A percentile compares a stretch with the other conserved stretches of the same genome.
Conservation (phyloP, 495 filamentous ascomycete genomes). For the Penicillium tannophilum region DNA sequence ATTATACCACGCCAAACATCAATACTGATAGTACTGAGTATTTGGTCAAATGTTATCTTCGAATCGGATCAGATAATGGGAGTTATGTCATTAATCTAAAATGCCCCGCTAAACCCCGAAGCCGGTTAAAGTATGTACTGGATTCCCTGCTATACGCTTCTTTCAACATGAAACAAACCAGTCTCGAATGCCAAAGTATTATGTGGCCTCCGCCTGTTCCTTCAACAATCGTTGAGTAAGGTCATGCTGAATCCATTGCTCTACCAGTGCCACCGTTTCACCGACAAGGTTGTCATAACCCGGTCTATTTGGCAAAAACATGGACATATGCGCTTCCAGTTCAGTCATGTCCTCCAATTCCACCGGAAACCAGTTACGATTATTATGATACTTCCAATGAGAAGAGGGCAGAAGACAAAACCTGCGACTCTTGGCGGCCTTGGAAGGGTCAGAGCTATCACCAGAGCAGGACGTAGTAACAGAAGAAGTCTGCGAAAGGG, state of each 20-base stretch:
- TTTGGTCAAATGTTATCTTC: too few species aligned
- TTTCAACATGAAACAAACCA: too few species aligned
- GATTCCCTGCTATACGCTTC: too few species aligned
- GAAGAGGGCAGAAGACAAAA: slow-evolving; percentile 76
- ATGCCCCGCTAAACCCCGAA: too few species aligned
- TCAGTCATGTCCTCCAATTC: slow-evolving; percentile 84
- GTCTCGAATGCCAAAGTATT: neutral
- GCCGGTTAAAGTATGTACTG: too few species aligned
- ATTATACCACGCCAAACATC: neutral
- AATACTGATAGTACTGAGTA: too few species aligned
- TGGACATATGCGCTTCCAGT: slow-evolving; percentile 79
- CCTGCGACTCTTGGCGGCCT: slow-evolving; percentile 57
- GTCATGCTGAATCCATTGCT: slow-evolving; percentile 69
- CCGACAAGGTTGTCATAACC: slow-evolving; percentile 77
- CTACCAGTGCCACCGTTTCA: slow-evolving; percentile 69
- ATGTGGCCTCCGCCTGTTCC: slow-evolving; percentile 7
- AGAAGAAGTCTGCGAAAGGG: slow-evolving; percentile 17
- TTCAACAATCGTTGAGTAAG: slow-evolving; percentile 25
- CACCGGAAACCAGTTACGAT: slow-evolving; percentile 73
- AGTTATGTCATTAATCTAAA: too few species aligned
- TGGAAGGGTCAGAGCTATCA: slow-evolving; percentile 16
- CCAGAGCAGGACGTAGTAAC: slow-evolving; percentile 13
- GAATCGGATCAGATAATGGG: too few species aligned
- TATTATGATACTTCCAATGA: slow-evolving; percentile 41
- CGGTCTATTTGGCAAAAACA: slow-evolving; percentile 66